Evolutionary conservation across 2,329 filamentous ascomycete genomes (phyloP).

Genomic region (Aspergillus sp.): DNA sequence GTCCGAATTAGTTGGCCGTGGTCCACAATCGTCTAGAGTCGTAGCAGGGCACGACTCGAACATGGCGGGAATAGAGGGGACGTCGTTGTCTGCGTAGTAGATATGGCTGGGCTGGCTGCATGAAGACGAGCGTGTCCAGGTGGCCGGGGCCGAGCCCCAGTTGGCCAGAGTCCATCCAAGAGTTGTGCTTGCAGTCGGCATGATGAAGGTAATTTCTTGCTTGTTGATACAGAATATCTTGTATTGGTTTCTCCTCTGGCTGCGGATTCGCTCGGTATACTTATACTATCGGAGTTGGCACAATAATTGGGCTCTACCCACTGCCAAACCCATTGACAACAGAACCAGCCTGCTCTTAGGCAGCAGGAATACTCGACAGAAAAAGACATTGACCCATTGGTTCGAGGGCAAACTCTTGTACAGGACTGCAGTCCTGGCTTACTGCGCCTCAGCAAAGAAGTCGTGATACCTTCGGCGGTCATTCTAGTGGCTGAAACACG

Average conservation of each 20-base stretch:
- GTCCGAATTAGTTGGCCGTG: neutral
- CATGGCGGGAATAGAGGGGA: neutral
- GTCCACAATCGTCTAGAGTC: neutral
- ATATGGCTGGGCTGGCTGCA: neutral
- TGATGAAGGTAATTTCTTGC: neutral
- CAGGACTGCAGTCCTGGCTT: neutral
- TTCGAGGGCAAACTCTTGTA: neutral
- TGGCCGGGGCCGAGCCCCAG: constrained; percentile 5
- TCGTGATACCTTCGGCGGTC: neutral
- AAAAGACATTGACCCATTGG: neutral
- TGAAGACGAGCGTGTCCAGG: neutral
- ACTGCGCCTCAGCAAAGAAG: neutral
- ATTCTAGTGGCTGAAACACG: neutral
- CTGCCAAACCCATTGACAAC: neutral
- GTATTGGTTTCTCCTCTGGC: neutral
- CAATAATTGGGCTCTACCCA: neutral
- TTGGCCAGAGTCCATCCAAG: constrained; percentile 9
- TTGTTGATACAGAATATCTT: neutral
- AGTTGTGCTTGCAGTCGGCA: constrained; percentile 1
- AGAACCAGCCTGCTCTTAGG: neutral
- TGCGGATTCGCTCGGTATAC: neutral
- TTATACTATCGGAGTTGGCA: neutral
- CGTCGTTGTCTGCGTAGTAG: neutral
- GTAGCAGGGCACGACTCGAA: neutral
- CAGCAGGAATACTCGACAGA: neutral